Base-by-base conservation (phyloP, 2,329 filamentous ascomycete genomes). In the Mariannaea sp. region DNA sequence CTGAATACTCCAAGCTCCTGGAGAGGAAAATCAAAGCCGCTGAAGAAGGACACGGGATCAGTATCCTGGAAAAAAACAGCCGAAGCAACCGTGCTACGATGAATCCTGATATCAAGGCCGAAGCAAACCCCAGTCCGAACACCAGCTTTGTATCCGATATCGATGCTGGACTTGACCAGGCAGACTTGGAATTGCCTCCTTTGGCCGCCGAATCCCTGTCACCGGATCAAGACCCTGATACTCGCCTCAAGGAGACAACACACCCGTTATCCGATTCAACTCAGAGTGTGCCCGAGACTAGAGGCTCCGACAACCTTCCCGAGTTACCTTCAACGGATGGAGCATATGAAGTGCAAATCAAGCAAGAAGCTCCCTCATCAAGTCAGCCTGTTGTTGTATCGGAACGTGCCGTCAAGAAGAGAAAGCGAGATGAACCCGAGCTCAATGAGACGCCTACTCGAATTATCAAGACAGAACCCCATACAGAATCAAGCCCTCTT, bases 361-460 rank as follows among this genome's bases (percentile, higher is more conserved):
- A 84, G 59, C n/a, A n/a, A n/a, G 50, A 69, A n/a, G 81, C 84
- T 56, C 77, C 77, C 2, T 80, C 78, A 4, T 85, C 82, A 1
- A 81, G 84, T 51, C 65, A 64, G 2, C 80, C 77, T 0, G 68
- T 83, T 2, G 62, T 85, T 5, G 67, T 84, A 2, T 81, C 74
- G 3, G 80, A 81, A 55, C 76, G 79, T 12, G 63, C 65, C 14
- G 65, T 83, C 1, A 74, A 74, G 39, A 83, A 81, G 59, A 72
- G 79, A 42, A 81, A 76, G 59, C 64, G 70, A 8, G 59, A 65
- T 3, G 67, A 65, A 7, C 39, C 52, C 3, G 60, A 69, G 8
- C 7, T 47, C 3, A 62, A 59, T 4, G 56, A 62, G n/a, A 53
- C 58, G 4, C 66, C 64, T 2, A 40, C 62, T 13, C 65, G 62